Evolutionary conservation across 257 asterid species (phyloP).

Genomic region (Nicotiana attenuata): DNA sequence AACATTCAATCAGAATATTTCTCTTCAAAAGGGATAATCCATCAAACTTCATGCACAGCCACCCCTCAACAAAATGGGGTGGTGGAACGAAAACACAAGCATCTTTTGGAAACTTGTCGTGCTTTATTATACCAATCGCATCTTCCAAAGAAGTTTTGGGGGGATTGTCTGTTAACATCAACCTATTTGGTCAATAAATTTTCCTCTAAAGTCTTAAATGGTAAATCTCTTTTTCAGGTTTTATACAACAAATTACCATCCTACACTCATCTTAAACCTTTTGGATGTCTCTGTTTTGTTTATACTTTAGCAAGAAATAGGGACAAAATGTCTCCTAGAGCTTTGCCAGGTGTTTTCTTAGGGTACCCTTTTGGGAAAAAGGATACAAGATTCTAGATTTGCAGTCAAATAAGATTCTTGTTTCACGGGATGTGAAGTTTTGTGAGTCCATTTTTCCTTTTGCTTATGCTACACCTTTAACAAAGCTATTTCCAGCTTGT

Average conservation of each 20-base stretch:
- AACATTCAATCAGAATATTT: neutral
- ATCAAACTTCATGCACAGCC: neutral
- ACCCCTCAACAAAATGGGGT: too few relatives aligned
- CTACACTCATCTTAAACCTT: too few relatives aligned
- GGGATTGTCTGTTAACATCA: too few relatives aligned
- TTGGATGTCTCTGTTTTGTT: too few relatives aligned
- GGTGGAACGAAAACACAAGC: too few relatives aligned
- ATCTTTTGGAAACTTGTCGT: neutral
- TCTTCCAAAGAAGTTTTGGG: neutral
- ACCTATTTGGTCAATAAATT: too few relatives aligned
- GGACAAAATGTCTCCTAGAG: neutral
- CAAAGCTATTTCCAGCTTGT: neutral
- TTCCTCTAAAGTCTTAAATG: too few relatives aligned
- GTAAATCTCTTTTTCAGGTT: too few relatives aligned
- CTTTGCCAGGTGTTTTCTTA: neutral
- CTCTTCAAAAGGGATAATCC: neutral
- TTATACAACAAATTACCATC: too few relatives aligned
- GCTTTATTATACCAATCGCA: neutral
- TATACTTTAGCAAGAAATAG: neutral
- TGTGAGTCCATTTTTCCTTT: neutral
- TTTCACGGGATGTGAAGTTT: too few relatives aligned
- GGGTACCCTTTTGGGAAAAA: neutral
- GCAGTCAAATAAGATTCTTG: too few relatives aligned
- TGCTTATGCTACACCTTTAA: neutral
- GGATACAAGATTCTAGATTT: too few relatives aligned